Base-by-base conservation (phyloP, 73 alveolate genomes). In the Paramecium bursaria region DNA sequence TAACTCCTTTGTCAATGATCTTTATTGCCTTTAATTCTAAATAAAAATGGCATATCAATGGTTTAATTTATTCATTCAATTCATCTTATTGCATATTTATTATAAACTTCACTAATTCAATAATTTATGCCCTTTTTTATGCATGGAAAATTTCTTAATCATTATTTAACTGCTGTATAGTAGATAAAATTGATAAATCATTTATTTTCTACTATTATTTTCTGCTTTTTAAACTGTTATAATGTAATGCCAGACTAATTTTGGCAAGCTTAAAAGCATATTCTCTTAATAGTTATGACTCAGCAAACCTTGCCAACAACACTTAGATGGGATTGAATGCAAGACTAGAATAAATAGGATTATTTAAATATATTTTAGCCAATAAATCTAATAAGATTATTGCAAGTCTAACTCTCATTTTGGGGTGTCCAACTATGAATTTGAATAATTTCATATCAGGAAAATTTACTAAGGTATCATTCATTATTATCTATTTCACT, bases 351-450 rank as follows among this genome's bases (percentile, higher is more conserved):
- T 77, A 73, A 6, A 86, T 55, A 7, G 85, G 74, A 51, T 87
- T 88, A 76, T 92, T 95, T 51, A 90, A 85, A 55, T 92, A 90
- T 1, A 92, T 75, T 86, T 96, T 92, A 4, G 96, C 95, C 31
- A 94, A 74, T 14, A 94, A 48, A 91, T 96, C 99, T 23, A 96
- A 82, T 49, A 95, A 86, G 48, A 92, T 44, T 54, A 94, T 88
- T 0, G 97, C 95, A 46, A 92, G 91, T 67, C 86, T 88, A 3
- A 94, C 87, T 76, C 85, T 92, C 86, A 89, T 80, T 75, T 94
- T 89, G 33, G 98, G 98, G 88, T 96, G 99, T 30, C 92, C 73
- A 11, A 96, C 95, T 3, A 93, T 92, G 19, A 88, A 86, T 11
- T 90, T 85, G 86, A 94, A 91, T 49, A 96, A 87, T 13, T 88